Base-by-base conservation (phyloP, 2,329 filamentous ascomycete species). In the Pestalotiopsis sp. region DNA sequence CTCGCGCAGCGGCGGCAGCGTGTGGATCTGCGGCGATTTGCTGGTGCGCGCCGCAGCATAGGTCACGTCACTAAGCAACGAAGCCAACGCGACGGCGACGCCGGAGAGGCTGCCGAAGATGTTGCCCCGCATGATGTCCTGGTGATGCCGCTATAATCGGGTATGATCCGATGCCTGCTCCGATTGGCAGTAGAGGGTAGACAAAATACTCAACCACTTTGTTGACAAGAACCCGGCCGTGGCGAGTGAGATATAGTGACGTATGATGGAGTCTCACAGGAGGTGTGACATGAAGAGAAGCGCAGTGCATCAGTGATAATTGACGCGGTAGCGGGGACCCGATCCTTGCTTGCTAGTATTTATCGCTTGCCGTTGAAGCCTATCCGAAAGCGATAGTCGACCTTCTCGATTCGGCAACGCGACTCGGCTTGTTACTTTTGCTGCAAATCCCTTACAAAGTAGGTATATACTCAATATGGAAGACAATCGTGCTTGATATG, bases 1-100 rank as follows among this genome's bases (percentile, higher is more conserved):
- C 65, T 85, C 81, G 14, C 80, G 79, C 3, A 85, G 76, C 1
- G 81, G 70, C 2, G 83, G 84, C 3, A 85, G 74, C 2, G 71
- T 73, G 55, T 83, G 79, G 68, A 82, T 83, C 57, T 76, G 72
- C 3, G 78, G 77, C 31, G 63, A 71, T 63, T 73, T 77, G 11
- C 66, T 60, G 14, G 58, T 39, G 38, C n/a, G 20, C 13, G 38
- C 41, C 9, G 27, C 9, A 1, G 31, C 64, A 23, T 11, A 7
- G n/a, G 55, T 31, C 23, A 20, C 64, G 17, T 27, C 17, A 12
- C 36, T 62, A 31, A 62, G 13, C 3, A 65, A 17, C 11, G 20
- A 36, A 6, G 38, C 12, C 52, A 66, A 17, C 27, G 25, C 9
- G 38, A 36, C 55, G 23, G 14, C 52, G 39, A 20, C 31, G 13